Evolutionary conservation across 208 protist species (phyloP), one percentile per base, ranked within the genome.

Genomic region (Trypanosoma congolense): DNA sequence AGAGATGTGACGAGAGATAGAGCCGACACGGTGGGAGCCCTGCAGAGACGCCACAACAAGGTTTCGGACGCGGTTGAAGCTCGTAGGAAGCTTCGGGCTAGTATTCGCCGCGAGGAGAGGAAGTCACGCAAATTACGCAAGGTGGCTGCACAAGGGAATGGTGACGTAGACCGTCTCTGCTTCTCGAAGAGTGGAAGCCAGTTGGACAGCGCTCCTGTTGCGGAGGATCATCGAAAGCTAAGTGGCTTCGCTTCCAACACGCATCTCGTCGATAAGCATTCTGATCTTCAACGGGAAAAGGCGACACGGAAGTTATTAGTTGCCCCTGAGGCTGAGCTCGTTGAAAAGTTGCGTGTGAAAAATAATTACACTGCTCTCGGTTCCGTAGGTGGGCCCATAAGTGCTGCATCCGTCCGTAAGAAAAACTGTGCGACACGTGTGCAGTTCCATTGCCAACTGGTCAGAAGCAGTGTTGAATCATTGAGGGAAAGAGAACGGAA

Each of bases 91-190:
- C 59, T 65, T 33, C 49, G 36, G 21, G 2, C 44, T 30, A 18
- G 26, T 1, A 51, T 65, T 1, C 6, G 8, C 22, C 26, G 33
- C 19, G 43, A 65, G 43, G 59, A 65, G 26, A 35, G 25, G 35
- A 52, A 65, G 40, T 45, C 25, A 24, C 54, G 26, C 30, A 31
- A 58, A 43, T 22, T 65, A 25, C 41, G 53, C 5, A 24, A 22
- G 16, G 3, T 58, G 9, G 59, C 59, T 0, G 5, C 31, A 25
- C 0, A 31, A 31, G 4, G 40, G 18, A 53, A 22, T 19, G 44
- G 46, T 26, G 38, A 28, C 14, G 6, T 50, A 0, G 28, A 44
- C 3, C 19, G 6, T 41, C 12, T 41, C 36, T 16, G 25, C 9
- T 21, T 14, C 2, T 41, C 22, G 26, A n/a, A 41, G 16, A 8